These are phyloP conservation scores for Zoysia japonica DNA, from an alignment of 176 grass and related monocot species.

Conservation along the genomic window DNA sequence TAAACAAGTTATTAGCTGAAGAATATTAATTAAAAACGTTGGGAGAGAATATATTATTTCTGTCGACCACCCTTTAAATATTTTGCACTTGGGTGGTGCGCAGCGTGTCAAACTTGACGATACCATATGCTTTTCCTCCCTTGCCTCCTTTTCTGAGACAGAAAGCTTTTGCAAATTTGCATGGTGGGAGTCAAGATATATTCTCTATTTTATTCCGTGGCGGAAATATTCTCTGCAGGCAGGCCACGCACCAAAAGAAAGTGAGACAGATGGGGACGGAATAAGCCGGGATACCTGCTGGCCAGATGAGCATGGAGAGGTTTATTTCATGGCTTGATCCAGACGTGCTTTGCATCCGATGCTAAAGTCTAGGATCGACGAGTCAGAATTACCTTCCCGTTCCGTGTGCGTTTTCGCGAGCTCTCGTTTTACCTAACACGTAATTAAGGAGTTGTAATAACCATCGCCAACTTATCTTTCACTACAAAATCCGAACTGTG, in stretches of 20 bases:
- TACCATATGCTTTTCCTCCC: constrained; percentile 28
- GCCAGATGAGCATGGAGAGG: constrained; percentile 22
- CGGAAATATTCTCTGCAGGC: neutral
- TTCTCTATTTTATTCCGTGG: constrained; percentile 34
- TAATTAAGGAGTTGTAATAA: neutral
- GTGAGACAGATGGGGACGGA: constrained; percentile 10
- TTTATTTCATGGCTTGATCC: constrained; percentile 21
- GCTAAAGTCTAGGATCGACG: neutral
- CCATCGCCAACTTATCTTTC: no score
- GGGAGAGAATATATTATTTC: constrained; percentile 16
- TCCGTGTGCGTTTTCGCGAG: constrained; percentile 23
- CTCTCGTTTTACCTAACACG: constrained; percentile 22
- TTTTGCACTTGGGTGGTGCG: constrained; percentile 35
- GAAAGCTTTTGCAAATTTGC: constrained; percentile 58
- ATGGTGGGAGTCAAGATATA: constrained; percentile 43
- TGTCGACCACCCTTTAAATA: neutral
- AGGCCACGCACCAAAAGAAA: neutral
- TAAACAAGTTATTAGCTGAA: constrained; percentile 29
- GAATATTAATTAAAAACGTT: neutral
- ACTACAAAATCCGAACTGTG: neutral
- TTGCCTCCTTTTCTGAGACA: constrained; percentile 55
- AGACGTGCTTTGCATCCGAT: constrained; percentile 56
- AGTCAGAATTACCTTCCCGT: constrained; percentile 20
- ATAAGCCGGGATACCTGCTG: constrained; percentile 11
- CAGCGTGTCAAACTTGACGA: constrained; percentile 43